Evolutionary conservation across 345 rosid species (phyloP), one percentile per base, ranked within the genome.

Genomic region (Lumnitzera racemosa): DNA sequence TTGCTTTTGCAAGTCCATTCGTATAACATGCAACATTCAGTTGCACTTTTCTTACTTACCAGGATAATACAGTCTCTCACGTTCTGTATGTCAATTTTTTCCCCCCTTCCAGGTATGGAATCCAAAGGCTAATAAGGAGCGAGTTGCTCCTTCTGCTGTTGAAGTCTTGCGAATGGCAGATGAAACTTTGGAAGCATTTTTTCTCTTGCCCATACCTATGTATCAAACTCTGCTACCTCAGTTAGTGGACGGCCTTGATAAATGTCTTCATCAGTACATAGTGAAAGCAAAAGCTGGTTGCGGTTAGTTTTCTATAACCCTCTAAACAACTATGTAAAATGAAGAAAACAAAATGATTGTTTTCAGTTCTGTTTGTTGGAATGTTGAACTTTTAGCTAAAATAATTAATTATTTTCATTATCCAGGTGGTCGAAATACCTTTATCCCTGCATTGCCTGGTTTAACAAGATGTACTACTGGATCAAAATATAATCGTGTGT

Each of bases 181-280:
- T 75, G 99, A 94, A 76, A 85, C 96, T 20, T 61, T 88, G 76
- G 96, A 88, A 57, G 97, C 96, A 3, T 90, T 88, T 77, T 94
- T 94, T 75, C 80, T 90, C 71, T 68, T 94, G 63, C 96, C 97
- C 12, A 87, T 94, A 72, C 89, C 86, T 27, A 53, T 82, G 75
- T 96, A 90, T 77, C 78, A 84, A 23, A 83, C 69, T 31, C 70
- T 94, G 82, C 90, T 94, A 54, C 95, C 95, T 12, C 89, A 86
- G 62, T 76, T 94, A 64, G 80, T 87, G 2, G 74, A 63, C 11
- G 95, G 96, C 15, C 81, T 94, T 16, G 99, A 94, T 69, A 76
- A 70, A 71, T 84, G 90, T 65, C 77, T 90, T 76, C 92, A 84
- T 63, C 84, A 84, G 36, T 94, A 90, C 67, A 74, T 88, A 71